Base-by-base conservation (phyloP, 139 green algal species). In the Trebouxia sp. region DNA sequence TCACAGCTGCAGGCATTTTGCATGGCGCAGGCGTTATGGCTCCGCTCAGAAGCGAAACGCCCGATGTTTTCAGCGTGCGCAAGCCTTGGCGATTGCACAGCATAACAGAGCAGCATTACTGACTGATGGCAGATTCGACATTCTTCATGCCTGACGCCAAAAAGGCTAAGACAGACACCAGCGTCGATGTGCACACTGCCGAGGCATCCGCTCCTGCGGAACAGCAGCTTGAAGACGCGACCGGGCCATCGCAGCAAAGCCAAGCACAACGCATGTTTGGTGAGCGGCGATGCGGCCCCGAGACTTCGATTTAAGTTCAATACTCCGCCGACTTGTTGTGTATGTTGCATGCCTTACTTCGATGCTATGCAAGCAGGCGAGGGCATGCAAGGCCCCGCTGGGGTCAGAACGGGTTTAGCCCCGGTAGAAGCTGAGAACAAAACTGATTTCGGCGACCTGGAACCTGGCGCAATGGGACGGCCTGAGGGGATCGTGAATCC, bases 171-270 rank as follows among this genome's bases (percentile, higher is more conserved):
- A 72, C 14, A 28, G 32, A 72, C 62, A 72, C 62, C 26, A 72
- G 62, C 62, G 62, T 45, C 28, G 32, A 72, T 45, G 62, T 72
- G n/a, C 62, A 72, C 32, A n/a, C 32, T 43, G 62, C 62, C 9
- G 62, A 72, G 20, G 62, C 32, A 22, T 72, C 62, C 12, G 62
- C 62, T 42, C 14, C 62, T 12, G 35, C 62, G 32, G 62, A 72
- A n/a, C 62, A 72, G 24, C 62, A 72, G 32, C 42, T 35, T 24
- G 35, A 26, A 6, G 62, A 72, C 12, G 62, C 62, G 28, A 15
- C 62, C 26, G 62, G 8, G 10, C 62, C 62, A 1, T 72, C 62
- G 15, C 62, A 72, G 24, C 62, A 72, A 45, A 5, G 20, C n/a
- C 3, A 72, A 15, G 62, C 62, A 26, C 32, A 43, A 9, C 9